These are phyloP conservation scores for Hypsizygus marmoreus DNA, from an alignment of 768 basidiomycete species.

Conservation along the genomic window DNA sequence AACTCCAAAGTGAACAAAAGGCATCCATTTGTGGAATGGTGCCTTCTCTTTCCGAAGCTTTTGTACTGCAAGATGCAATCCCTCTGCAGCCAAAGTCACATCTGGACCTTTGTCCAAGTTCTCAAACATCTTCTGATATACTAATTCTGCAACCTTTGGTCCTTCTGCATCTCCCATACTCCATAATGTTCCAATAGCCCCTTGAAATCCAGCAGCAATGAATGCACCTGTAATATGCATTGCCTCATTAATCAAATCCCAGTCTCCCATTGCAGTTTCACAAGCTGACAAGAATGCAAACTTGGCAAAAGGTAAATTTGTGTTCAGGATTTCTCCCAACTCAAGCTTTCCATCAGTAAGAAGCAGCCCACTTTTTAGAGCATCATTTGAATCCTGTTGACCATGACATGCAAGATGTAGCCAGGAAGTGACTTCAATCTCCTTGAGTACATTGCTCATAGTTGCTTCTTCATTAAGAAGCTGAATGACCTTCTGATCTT, in stretches of 20 bases:
- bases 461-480: constrained; percentile 7
- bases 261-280: constrained; percentile 23
- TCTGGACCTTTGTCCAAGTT: constrained; percentile 4
- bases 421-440: constrained; percentile 13
- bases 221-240: constrained; percentile 33
- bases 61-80: constrained; percentile 13
- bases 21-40: constrained; percentile 13
- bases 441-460: constrained; percentile 5
- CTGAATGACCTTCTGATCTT: background rate
- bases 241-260: constrained; percentile 23
- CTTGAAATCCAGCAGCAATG: constrained; percentile 23
- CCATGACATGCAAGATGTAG: constrained; percentile 29
- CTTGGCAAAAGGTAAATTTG: constrained; percentile 21
- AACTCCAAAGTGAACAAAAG: constrained; percentile 20
- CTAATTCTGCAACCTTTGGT: constrained; percentile 10
- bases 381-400: constrained; percentile 14
- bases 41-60: constrained; percentile 6
- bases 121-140: constrained; percentile 14
- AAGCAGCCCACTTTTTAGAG: constrained; percentile 18
- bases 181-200: constrained; percentile 26
- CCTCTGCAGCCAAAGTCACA: constrained; percentile 10
- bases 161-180: constrained; percentile 18
- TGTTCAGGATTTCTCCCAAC: constrained; percentile 24
- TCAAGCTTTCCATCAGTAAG: constrained; percentile 18
- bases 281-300: constrained; percentile 39